These are phyloP conservation scores for Chrysopogon serrulatus DNA, from an alignment of 176 grass and related monocot species.

Conservation along the genomic window DNA sequence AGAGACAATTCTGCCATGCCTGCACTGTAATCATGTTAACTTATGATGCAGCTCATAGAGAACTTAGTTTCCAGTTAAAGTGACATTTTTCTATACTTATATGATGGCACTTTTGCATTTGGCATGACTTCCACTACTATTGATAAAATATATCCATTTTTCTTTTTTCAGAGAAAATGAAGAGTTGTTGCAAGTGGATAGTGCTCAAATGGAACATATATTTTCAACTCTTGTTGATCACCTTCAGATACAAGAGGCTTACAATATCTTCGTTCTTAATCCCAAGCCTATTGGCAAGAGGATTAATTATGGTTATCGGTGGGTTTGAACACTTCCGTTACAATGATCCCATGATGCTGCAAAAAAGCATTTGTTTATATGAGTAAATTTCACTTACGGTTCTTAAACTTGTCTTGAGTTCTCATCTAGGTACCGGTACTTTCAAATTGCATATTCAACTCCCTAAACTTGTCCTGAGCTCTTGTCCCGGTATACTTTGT, in stretches of 20 bases:
- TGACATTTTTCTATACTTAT: slow-evolving; percentile 8
- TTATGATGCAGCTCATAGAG: background rate
- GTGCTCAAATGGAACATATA: slow-evolving; percentile 80
- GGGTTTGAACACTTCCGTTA: slow-evolving; percentile 19
- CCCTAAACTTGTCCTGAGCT: too few relatives aligned
- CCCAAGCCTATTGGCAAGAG: slow-evolving; percentile 58
- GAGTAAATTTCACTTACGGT: too few relatives aligned
- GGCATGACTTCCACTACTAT: background rate
- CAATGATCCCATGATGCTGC: background rate
- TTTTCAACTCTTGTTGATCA: slow-evolving; percentile 79
- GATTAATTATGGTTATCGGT: slow-evolving; percentile 86
- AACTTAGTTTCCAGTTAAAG: background rate
- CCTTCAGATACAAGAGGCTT: slow-evolving; percentile 89
- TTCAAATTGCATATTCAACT: too few relatives aligned
- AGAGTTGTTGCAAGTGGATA: slow-evolving; percentile 73
- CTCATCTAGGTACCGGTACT: too few relatives aligned
- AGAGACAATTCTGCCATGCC: background rate
- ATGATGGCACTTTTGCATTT: slow-evolving; percentile 4
- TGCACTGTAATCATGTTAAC: background rate
- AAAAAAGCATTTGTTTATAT: background rate
- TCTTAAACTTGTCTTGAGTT: too few relatives aligned
- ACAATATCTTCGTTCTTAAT: slow-evolving; percentile 95
- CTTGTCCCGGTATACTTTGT: too few relatives aligned
- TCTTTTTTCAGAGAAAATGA: slow-evolving; percentile 41
- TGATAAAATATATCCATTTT: slow-evolving; percentile 14